A percentile compares a stretch with the other conserved stretches of the same genome.
Conservation (phyloP, 768 basidiomycete species). For the Termitomyces sp. region DNA sequence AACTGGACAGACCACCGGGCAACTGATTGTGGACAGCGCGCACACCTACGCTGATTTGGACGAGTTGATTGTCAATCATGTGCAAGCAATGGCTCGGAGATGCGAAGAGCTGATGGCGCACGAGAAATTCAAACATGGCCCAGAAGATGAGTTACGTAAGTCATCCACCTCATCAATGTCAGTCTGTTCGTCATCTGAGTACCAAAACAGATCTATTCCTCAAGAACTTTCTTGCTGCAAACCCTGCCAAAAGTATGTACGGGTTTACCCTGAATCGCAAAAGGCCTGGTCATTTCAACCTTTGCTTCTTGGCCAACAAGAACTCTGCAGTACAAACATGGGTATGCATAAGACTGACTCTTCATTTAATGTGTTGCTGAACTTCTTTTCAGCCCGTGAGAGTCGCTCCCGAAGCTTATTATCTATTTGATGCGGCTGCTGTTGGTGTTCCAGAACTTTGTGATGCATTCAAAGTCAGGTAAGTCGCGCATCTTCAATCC, state of each 20-base stretch:
- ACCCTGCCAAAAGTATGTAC: slow-evolving; percentile 93
- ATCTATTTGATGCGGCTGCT: slow-evolving; percentile 85
- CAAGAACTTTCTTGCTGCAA: slow-evolving; percentile 87
- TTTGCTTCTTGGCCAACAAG: slow-evolving; percentile 91
- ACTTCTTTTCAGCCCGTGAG: slow-evolving; percentile 63
- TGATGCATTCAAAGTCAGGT: slow-evolving; percentile 94
- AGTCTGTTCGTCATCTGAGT: neutral
- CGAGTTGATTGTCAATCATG: slow-evolving; percentile 94
- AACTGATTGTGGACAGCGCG: slow-evolving; percentile 67
- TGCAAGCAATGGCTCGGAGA: slow-evolving; percentile 88
- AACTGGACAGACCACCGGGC: slow-evolving; percentile 57
- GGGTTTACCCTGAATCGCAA: slow-evolving; percentile 90
- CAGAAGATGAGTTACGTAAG: slow-evolving; percentile 89
- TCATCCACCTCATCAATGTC: slow-evolving; percentile 10
- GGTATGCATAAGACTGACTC: slow-evolving; percentile 44
- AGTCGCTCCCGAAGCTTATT: slow-evolving; percentile 84
- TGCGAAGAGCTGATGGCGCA: slow-evolving; percentile 94
- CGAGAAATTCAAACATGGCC: slow-evolving; percentile 89
- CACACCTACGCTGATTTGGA: slow-evolving; percentile 92
- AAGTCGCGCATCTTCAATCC: slow-evolving; percentile 16
- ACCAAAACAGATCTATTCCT: slow-evolving; percentile 68
- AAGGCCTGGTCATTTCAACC: slow-evolving; percentile 87
- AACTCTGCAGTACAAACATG: slow-evolving; percentile 86
- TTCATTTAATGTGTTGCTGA: neutral
- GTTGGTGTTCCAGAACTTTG: slow-evolving; percentile 91